Conservation (phyloP, 345 rosid genomes). For the Eucalyptus cloeziana region DNA sequence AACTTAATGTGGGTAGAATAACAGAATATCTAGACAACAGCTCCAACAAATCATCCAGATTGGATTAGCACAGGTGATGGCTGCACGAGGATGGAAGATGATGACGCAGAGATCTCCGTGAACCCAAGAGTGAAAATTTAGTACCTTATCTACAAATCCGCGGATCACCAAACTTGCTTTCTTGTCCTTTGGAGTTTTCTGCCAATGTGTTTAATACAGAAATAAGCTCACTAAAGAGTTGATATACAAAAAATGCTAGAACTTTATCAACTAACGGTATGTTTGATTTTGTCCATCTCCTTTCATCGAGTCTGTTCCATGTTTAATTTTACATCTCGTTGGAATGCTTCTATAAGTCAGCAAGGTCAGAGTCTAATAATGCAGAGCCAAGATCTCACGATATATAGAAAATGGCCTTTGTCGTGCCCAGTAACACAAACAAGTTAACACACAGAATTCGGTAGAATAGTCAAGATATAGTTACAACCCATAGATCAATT, state of each 20-base stretch:
- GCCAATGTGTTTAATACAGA: neutral
- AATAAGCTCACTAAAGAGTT: neutral
- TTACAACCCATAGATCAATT: neutral
- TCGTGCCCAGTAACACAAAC: neutral
- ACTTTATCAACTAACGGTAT: neutral
- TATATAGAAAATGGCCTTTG: neutral
- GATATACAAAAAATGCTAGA: neutral
- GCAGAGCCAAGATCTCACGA: neutral
- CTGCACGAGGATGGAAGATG: neutral
- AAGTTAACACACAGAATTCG: neutral
- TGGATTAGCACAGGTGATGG: neutral
- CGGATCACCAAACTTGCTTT: slow-evolving; percentile 87
- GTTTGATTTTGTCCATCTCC: neutral
- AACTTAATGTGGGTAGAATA: neutral
- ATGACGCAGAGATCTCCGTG: neutral
- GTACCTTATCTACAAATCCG: slow-evolving; percentile 89
- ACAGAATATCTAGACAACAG: neutral
- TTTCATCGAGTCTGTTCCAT: neutral
- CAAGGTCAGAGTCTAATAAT: neutral
- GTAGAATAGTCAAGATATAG: neutral
- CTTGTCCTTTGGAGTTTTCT: slow-evolving; percentile 99
- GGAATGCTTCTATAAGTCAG: neutral
- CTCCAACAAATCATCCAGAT: neutral
- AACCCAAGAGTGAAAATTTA: neutral
- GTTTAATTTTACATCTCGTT: neutral